These are phyloP conservation scores for Pistacia vera DNA, from an alignment of 345 rosid species.

Conservation along the genomic window DNA sequence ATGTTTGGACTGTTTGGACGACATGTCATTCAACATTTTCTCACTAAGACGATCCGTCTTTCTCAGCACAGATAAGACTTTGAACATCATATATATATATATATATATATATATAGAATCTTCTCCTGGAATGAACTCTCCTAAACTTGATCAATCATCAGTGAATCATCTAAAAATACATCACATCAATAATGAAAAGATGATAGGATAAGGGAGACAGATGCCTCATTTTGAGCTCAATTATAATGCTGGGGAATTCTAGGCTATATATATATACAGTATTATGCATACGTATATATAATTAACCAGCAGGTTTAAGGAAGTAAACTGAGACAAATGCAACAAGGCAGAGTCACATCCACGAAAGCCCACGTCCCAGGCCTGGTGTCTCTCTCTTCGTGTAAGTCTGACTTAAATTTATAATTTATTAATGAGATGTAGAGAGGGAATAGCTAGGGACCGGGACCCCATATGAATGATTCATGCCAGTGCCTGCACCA, in stretches of 20 bases:
- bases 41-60: too few relatives aligned
- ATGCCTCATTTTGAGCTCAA: not conserved
- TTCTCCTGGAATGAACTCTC: too few relatives aligned
- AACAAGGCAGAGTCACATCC: slow-evolving; percentile 35
- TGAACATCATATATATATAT: too few relatives aligned
- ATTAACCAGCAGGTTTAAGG: not conserved
- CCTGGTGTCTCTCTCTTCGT: not conserved
- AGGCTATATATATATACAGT: not conserved
- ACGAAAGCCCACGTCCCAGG: slow-evolving; percentile 25
- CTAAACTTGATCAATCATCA: too few relatives aligned
- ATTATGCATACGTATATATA: too few relatives aligned
- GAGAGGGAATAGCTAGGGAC: not conserved
- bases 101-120: too few relatives aligned
- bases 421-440: not conserved
- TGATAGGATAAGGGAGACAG: not conserved
- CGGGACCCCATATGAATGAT: slow-evolving; percentile 7
- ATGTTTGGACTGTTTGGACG: too few relatives aligned
- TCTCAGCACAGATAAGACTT: too few relatives aligned
- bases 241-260: not conserved
- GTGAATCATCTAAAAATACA: too few relatives aligned
- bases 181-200: not conserved
- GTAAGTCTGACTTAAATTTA: slow-evolving; percentile 11
- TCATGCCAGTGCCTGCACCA: slow-evolving; percentile 7
- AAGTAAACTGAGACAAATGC: slow-evolving; percentile 9
- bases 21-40: too few relatives aligned